phyloP scores from a whole-genome alignment of 2,329 filamentous ascomycete genomes.

The Colletotrichum siamense region DNA sequence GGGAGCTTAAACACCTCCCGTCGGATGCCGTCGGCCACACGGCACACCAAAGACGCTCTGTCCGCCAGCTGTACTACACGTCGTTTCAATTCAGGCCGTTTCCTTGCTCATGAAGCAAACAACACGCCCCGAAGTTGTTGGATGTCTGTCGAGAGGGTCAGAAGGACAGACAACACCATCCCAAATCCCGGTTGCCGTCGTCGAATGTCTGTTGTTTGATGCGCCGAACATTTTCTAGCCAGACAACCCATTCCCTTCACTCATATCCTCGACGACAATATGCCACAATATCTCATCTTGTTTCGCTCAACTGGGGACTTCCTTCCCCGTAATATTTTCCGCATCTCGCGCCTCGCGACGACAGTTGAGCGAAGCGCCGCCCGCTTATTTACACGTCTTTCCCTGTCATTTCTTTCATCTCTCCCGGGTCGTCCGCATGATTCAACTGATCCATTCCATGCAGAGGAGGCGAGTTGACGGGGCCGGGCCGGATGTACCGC shows the following conservation, averaged over 20 bases:
- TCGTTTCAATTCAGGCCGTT: constrained; percentile 5
- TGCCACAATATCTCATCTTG: not conserved
- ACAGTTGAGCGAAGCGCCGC: not conserved
- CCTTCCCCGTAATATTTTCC: not conserved
- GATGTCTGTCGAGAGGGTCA: not conserved
- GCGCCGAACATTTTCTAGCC: not conserved
- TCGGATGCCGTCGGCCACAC: constrained; percentile 3
- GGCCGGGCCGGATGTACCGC: not conserved
- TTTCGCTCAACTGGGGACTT: constrained; percentile 4
- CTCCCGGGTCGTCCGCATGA: not conserved
- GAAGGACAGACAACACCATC: not conserved
- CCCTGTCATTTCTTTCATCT: not conserved
- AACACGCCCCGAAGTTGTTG: not conserved
- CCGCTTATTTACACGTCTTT: not conserved
- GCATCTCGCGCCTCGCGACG: not conserved
- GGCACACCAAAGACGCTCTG: constrained; percentile 5
- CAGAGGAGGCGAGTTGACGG: not conserved
- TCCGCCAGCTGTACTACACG: not conserved
- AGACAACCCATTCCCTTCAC: not conserved
- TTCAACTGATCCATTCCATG: not conserved
- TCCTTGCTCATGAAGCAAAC: constrained; percentile 11
- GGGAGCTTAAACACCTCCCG: not conserved
- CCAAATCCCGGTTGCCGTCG: not conserved
- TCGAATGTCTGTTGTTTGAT: constrained; percentile 12
- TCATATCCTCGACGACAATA: not conserved